Evolutionary conservation across 306 rosid species (phyloP).

Genomic region (Dryas octopetala): DNA sequence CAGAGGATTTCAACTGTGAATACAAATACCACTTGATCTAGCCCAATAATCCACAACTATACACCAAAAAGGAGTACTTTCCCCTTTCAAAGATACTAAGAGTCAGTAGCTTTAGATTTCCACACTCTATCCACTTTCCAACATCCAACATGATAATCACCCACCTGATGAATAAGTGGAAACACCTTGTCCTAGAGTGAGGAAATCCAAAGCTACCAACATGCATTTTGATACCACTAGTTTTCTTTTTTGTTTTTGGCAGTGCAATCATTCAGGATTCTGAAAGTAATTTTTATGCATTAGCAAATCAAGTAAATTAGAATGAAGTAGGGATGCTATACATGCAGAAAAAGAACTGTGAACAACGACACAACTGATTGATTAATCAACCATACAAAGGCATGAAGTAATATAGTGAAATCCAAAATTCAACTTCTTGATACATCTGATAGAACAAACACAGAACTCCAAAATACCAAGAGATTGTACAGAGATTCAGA

Average conservation of each 20-base stretch:
- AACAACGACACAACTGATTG: background rate
- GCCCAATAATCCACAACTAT: no score
- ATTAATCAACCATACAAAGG: background rate
- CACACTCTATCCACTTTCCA: background rate
- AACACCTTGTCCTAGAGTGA: background rate
- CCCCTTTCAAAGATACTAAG: no score
- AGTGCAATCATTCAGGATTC: background rate
- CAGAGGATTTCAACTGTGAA: no score
- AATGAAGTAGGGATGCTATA: no score
- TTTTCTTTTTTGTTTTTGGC: no score
- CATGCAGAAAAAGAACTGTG: no score
- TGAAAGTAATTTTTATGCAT: background rate
- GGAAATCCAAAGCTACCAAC: no score
- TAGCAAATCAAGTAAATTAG: no score
- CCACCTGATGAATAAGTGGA: background rate
- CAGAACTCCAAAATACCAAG: background rate
- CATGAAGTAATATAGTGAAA: background rate
- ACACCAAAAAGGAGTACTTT: no score
- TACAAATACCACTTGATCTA: no score
- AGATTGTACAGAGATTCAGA: conserved; percentile 17
- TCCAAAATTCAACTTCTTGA: conserved; percentile 1
- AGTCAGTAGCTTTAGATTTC: no score
- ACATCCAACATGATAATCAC: background rate
- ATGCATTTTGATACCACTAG: no score
- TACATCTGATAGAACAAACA: background rate